phyloP scores from a whole-genome alignment of 257 asterid genomes.

The Thymus quinquecostatus region DNA sequence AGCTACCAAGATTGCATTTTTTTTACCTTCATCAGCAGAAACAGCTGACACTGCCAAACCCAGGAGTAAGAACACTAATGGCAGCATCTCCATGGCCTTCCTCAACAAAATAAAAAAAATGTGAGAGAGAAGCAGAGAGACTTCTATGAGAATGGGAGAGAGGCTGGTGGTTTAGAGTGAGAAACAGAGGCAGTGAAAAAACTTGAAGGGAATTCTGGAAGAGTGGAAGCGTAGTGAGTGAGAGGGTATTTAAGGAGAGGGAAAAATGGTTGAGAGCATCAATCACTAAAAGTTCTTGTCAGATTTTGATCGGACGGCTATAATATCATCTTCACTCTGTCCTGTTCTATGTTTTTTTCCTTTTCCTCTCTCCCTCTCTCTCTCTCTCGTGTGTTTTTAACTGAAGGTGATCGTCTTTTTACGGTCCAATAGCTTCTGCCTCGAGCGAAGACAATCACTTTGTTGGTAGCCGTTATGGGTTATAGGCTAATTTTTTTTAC shows the following conservation, averaged over 20 bases:
- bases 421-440: constrained; percentile 38
- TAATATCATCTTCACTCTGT: constrained; percentile 43
- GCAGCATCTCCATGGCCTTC: constrained; percentile 35
- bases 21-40: constrained; percentile 78
- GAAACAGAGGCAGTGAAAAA: constrained; percentile 5
- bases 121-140: not conserved
- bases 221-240: constrained; percentile 31
- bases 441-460: constrained; percentile 47
- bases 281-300: constrained; percentile 49
- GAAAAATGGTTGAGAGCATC: constrained; percentile 34
- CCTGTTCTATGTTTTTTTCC: constrained; percentile 24
- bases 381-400: constrained; percentile 1
- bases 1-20: constrained; percentile 7
- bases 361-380: constrained; percentile 13
- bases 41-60: constrained; percentile 61
- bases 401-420: constrained; percentile 34
- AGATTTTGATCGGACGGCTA: constrained; percentile 65
- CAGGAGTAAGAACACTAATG: constrained; percentile 44
- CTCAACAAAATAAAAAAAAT: constrained; percentile 4
- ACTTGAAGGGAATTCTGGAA: constrained; percentile 23
- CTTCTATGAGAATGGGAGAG: not conserved
- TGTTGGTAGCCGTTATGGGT: constrained; percentile 70
- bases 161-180: constrained; percentile 14
- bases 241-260: constrained; percentile 45
- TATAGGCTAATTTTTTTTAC: constrained; percentile 5